phyloP scores from a whole-genome alignment of 2,329 filamentous ascomycete species.

The Paracoccidioides lutzii region DNA sequence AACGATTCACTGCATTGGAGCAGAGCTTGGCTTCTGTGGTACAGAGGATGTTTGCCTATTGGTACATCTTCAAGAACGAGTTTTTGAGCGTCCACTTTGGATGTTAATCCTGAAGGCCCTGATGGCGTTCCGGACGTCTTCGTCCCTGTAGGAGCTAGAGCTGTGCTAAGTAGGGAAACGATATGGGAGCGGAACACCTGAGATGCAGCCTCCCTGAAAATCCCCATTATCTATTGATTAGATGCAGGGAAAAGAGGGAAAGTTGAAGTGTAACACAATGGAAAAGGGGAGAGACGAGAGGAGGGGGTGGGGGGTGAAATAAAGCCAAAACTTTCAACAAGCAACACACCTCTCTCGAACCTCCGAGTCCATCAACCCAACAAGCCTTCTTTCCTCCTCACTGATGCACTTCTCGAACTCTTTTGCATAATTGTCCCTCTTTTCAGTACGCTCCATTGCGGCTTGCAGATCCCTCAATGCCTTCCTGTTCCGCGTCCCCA shows the following conservation, averaged over 20 bases:
- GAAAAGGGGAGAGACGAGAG: not conserved
- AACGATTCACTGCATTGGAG: slow-evolving; percentile 6
- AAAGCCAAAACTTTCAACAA: not conserved
- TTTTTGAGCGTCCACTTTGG: not conserved
- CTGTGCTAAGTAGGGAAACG: slow-evolving; percentile 4
- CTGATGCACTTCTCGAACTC: slow-evolving; percentile 10
- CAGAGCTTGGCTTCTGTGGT: slow-evolving; percentile 4
- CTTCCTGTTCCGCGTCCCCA: slow-evolving; percentile 1
- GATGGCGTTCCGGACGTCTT: not conserved
- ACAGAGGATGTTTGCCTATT: slow-evolving; percentile 5
- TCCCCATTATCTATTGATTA: not conserved
- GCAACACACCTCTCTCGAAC: slow-evolving; percentile 7
- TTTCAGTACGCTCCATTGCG: slow-evolving; percentile 9
- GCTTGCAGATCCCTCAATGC: slow-evolving; percentile 10
- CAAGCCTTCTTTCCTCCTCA: slow-evolving; percentile 9
- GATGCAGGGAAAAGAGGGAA: not conserved
- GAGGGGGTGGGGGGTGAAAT: not conserved
- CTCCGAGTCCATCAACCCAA: slow-evolving; percentile 6
- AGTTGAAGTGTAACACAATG: not conserved
- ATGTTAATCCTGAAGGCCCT: not conserved
- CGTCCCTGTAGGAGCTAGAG: slow-evolving; percentile 5
- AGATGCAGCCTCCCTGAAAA: slow-evolving; percentile 6
- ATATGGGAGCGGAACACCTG: slow-evolving; percentile 9
- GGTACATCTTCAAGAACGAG: not conserved
- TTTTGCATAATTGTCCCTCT: slow-evolving; percentile 11